Percentiles rank a stretch among this genome's conserved stretches.
Evolutionary conservation across 2,329 filamentous ascomycete genomes (phyloP).

Genomic region (Bipolaris zeicola): DNA sequence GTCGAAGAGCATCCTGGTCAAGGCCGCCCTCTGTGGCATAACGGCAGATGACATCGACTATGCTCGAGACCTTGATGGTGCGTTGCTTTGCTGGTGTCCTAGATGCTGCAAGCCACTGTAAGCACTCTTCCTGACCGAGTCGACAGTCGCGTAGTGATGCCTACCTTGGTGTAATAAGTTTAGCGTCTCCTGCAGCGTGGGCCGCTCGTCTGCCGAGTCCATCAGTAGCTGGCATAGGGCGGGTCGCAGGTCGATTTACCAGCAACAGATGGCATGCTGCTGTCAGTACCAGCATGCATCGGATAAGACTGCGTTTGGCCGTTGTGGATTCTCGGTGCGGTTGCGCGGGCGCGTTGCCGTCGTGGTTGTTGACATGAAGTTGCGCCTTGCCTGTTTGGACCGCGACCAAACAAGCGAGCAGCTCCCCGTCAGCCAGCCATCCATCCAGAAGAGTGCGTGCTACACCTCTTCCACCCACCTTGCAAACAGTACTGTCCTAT

Average conservation of each 20-base stretch:
- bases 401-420: slow-evolving; percentile 32
- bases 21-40: slow-evolving; percentile 72
- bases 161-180: slow-evolving; percentile 44
- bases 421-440: slow-evolving; percentile 2
- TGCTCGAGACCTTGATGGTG: slow-evolving; percentile 64
- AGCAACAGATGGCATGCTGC: slow-evolving; percentile 40
- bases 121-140: slow-evolving; percentile 24
- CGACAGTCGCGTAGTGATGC: slow-evolving; percentile 25
- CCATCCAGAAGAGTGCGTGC: slow-evolving; percentile 6
- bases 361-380: slow-evolving; percentile 34
- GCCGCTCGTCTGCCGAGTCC: slow-evolving; percentile 34
- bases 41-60: slow-evolving; percentile 67
- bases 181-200: slow-evolving; percentile 43
- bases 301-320: slow-evolving; percentile 32
- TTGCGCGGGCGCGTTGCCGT: slow-evolving; percentile 30
- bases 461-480: slow-evolving; percentile 11
- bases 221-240: slow-evolving; percentile 27
- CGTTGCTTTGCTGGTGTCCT: slow-evolving; percentile 67
- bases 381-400: slow-evolving; percentile 30
- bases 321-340: slow-evolving; percentile 14
- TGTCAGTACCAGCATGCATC: slow-evolving; percentile 28
- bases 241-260: slow-evolving; percentile 27
- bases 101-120: slow-evolving; percentile 40
- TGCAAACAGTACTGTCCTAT: slow-evolving; percentile 10
- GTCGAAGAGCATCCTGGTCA: slow-evolving; percentile 62